Evolutionary conservation across 345 rosid genomes (phyloP), one percentile per base, ranked within the genome.

Genomic region (Carallia brachiata): DNA sequence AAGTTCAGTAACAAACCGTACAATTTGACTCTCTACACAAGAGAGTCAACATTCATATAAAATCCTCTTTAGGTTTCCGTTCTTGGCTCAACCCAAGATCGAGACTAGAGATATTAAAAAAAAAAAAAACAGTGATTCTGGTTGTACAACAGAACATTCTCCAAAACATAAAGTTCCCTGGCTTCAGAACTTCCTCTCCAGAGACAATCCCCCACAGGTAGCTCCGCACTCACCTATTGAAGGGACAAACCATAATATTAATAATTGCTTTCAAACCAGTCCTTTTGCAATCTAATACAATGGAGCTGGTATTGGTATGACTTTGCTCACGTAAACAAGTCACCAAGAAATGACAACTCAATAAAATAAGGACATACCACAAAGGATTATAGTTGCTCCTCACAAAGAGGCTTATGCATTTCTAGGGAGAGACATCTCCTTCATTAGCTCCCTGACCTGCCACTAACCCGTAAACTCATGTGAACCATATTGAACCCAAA

Each of bases 381-480:
- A 79, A 63, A 70, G 64, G 54, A 77, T 56, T 73, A 81, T 67
- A 69, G 75, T 83, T 77, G 70, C 87, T 81, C 82, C 84, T 68
- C 83, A 76, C 61, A 81, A 64, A 74, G 73, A 77, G 76, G 58
- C 70, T 68, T 78, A 77, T 62, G 73, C 81, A 76, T 76, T 78
- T 68, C 82, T 88, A 87, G 61, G 82, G 76, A 68, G 87, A 77
- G 75, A 81, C 40, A 79, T 84, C 90, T 78, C 86, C 91, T 81
- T 88, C 91, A 78, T 78, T 86, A 78, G 88, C 96, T 83, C 68
- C 94, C 85, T 75, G 75, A 87, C 89, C 95, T 88, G 95, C 93
- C 84, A 80, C 91, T 89, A 77, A 55, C 84, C 83, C 86, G 87
- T 77, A 87, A 74, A 70, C 81, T 82, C 60, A 75, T 67, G 77